These are phyloP conservation scores for Saccharomyces hybrid DNA, from an alignment of 1,139 yeast species.

Conservation along the genomic window DNA sequence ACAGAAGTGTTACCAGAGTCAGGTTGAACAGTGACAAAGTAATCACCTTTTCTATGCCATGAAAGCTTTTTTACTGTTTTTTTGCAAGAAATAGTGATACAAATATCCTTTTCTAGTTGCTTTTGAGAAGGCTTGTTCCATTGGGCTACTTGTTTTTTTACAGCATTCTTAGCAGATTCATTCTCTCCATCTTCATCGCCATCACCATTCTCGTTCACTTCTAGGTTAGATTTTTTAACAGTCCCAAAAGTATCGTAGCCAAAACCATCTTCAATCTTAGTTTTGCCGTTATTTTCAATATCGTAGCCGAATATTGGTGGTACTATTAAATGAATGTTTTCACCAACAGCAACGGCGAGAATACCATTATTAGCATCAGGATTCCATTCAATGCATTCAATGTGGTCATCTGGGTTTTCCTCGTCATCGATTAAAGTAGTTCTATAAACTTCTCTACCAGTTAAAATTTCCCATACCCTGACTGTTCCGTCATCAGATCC, in stretches of 20 bases:
- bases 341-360: slow-evolving; percentile 81
- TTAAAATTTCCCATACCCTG: slow-evolving; percentile 91
- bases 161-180: slow-evolving; percentile 27
- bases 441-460: slow-evolving; percentile 87
- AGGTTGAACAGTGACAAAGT: slow-evolving; percentile 89
- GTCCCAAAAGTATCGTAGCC: slow-evolving; percentile 76
- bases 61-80: slow-evolving; percentile 74
- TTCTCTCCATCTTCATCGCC: slow-evolving; percentile 35
- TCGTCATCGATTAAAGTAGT: slow-evolving; percentile 40
- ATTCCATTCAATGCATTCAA: slow-evolving; percentile 85
- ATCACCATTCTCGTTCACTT: slow-evolving; percentile 36
- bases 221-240: slow-evolving; percentile 43
- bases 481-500: slow-evolving; percentile 97
- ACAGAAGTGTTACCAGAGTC: slow-evolving; percentile 85
- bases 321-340: slow-evolving; percentile 63
- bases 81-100: slow-evolving; percentile 60
- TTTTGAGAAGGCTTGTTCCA: slow-evolving; percentile 76
- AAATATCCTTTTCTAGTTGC: slow-evolving; percentile 61
- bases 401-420: slow-evolving; percentile 54
- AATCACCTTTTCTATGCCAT: slow-evolving; percentile 98
- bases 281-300: slow-evolving; percentile 72
- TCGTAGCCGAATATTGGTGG: slow-evolving; percentile 92
- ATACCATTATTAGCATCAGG: slow-evolving; percentile 69
- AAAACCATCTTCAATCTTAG: slow-evolving; percentile 83
- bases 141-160: slow-evolving; percentile 55